Percentiles rank a stretch among this genome's conserved stretches.
Conservation (phyloP, 192 early-diverging fungal species). For the Entomortierella chlamydospora region DNA sequence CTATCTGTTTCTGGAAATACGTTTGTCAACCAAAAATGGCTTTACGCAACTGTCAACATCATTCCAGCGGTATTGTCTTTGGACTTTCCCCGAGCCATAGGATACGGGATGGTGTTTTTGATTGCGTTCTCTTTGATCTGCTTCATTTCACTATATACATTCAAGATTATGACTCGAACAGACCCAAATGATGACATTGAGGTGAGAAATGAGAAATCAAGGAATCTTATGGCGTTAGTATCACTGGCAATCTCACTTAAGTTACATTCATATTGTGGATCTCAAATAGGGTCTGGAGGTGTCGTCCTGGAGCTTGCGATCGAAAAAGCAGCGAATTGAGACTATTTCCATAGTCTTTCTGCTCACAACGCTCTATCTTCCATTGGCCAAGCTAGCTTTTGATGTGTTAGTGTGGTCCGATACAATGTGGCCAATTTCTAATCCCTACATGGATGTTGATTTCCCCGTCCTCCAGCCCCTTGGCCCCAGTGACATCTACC, state of each 20-base stretch:
- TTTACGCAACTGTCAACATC: constrained; percentile 41
- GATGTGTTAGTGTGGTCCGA: constrained; percentile 56
- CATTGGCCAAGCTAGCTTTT: constrained; percentile 52
- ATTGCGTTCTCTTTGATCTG: constrained; percentile 42
- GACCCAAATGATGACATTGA: constrained; percentile 55
- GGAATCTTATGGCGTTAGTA: no score
- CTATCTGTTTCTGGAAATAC: constrained; percentile 43
- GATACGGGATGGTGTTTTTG: constrained; percentile 52
- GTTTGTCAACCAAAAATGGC: constrained; percentile 39
- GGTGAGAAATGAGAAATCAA: constrained; percentile 30
- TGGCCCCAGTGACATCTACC: constrained; percentile 31
- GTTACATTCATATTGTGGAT: neutral
- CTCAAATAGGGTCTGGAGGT: constrained; percentile 48
- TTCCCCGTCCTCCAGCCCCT: constrained; percentile 39
- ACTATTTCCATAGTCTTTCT: constrained; percentile 53
- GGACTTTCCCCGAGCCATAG: constrained; percentile 48
- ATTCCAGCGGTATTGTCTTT: constrained; percentile 51
- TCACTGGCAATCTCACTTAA: neutral
- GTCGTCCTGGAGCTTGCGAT: constrained; percentile 46
- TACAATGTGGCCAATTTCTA: constrained; percentile 47
- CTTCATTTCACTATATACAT: constrained; percentile 44
- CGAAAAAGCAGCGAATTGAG: constrained; percentile 40
- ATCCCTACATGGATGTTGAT: constrained; percentile 46
- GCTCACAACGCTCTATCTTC: constrained; percentile 54
- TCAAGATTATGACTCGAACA: constrained; percentile 55